These are phyloP conservation scores for Triticum timopheevii DNA, from an alignment of 176 grass and related monocot genomes.

Conservation along the genomic window DNA sequence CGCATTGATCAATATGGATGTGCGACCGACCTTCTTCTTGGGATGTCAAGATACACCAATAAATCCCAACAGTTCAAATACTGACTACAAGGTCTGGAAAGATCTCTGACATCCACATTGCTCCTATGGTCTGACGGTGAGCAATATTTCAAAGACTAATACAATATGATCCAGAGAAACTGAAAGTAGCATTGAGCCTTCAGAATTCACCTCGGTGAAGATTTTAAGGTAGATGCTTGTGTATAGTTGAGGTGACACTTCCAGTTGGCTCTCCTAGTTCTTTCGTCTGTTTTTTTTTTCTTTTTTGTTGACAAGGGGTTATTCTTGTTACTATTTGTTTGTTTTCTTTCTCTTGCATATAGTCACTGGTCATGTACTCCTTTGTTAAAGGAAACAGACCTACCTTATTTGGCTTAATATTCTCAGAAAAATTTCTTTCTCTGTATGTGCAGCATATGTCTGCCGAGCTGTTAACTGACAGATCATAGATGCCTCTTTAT, in stretches of 20 bases:
- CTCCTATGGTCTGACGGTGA: not conserved
- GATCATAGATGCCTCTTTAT: not conserved
- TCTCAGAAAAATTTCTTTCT: not conserved
- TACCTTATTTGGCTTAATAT: not conserved
- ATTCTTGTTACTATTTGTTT: not conserved
- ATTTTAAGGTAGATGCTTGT: slow-evolving; percentile 17
- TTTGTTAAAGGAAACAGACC: not conserved
- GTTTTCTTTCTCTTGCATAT: not conserved
- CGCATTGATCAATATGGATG: slow-evolving; percentile 91
- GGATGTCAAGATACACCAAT: slow-evolving; percentile 78
- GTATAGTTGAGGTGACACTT: slow-evolving; percentile 1
- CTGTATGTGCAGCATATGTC: not conserved
- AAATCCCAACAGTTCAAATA: slow-evolving; percentile 77
- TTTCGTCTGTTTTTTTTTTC: not conserved
- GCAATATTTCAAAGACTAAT: slow-evolving; percentile 7
- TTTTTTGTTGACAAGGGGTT: not conserved
- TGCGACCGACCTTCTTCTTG: slow-evolving; percentile 63
- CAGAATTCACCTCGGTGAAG: slow-evolving; percentile 1
- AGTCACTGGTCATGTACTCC: not conserved
- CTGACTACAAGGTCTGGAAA: slow-evolving; percentile 93
- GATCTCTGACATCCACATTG: slow-evolving; percentile 53
- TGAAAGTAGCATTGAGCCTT: not conserved
- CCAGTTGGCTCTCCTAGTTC: not conserved
- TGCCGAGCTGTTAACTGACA: not conserved
- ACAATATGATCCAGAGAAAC: not conserved